These are phyloP conservation scores for Aureoboletus auriporus DNA, from an alignment of 768 basidiomycete genomes.

Conservation along the genomic window DNA sequence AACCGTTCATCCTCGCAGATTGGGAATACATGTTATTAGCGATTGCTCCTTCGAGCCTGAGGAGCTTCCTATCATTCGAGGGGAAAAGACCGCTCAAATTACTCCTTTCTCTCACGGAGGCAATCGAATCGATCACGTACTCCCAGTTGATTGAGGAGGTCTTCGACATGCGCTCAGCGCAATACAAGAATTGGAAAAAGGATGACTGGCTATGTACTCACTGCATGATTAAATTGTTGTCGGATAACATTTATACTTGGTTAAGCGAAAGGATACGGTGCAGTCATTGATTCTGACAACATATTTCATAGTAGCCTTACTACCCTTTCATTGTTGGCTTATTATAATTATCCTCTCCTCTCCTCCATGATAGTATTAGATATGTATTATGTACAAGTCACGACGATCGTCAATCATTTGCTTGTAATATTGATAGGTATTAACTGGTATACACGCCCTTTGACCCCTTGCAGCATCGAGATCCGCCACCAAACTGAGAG, in stretches of 20 bases:
- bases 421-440: constrained; percentile 8
- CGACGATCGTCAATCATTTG: no score
- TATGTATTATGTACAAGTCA: no score
- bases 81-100: constrained; percentile 5
- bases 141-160: constrained; percentile 12
- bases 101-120: constrained; percentile 2
- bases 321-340: no score
- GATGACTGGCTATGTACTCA: constrained; percentile 30
- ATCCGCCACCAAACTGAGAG: constrained; percentile 1
- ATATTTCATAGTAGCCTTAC: not conserved
- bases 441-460: constrained; percentile 22
- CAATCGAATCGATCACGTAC: constrained; percentile 6
- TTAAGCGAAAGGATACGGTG: constrained; percentile 1
- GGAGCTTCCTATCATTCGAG: constrained; percentile 3
- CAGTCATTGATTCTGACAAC: no score
- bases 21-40: constrained; percentile 15
- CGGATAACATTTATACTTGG: constrained; percentile 9
- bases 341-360: not conserved
- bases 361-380: not conserved
- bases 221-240: constrained; percentile 25
- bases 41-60: not conserved
- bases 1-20: constrained; percentile 4
- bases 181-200: constrained; percentile 26
- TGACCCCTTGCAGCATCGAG: not conserved
- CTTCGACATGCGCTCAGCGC: constrained; percentile 14